Evolutionary conservation across 371 early-diverging fungal genomes (phyloP).

Genomic region (Mucor plumbeus): DNA sequence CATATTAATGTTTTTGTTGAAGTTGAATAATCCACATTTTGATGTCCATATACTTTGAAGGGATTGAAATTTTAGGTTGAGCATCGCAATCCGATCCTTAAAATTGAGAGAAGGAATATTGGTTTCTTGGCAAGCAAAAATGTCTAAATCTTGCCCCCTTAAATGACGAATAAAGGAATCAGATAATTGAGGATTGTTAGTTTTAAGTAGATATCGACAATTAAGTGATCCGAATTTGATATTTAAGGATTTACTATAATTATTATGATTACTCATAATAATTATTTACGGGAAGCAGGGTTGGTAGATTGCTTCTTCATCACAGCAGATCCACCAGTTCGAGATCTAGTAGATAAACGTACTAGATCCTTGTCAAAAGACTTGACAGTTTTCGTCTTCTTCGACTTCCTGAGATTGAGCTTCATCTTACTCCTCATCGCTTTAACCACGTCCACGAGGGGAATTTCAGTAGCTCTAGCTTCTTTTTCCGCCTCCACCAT

Average conservation of each 20-base stretch:
- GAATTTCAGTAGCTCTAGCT: too few species aligned
- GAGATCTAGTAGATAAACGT: neutral
- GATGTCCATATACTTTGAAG: neutral
- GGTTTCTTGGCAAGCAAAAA: conserved; percentile 33
- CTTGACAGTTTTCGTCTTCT: neutral
- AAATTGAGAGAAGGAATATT: conserved; percentile 1
- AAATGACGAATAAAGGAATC: neutral
- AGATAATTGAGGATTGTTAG: neutral
- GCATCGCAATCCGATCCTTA: neutral
- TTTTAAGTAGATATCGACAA: neutral
- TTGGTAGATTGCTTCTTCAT: neutral
- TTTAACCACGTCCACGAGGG: too few species aligned
- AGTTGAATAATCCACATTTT: neutral
- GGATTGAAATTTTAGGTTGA: neutral
- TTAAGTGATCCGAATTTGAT: neutral
- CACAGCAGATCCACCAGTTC: neutral
- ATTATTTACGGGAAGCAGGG: neutral
- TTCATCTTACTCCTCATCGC: too few species aligned
- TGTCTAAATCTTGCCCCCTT: conserved; percentile 29
- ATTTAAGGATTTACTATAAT: neutral
- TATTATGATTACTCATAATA: conserved; percentile 5
- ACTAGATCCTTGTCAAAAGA: too few species aligned
- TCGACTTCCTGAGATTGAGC: too few species aligned
- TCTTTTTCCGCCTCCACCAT: too few species aligned
- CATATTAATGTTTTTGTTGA: neutral